phyloP scores from a whole-genome alignment of 306 rosid genomes.

The Cucurbita pepo region DNA sequence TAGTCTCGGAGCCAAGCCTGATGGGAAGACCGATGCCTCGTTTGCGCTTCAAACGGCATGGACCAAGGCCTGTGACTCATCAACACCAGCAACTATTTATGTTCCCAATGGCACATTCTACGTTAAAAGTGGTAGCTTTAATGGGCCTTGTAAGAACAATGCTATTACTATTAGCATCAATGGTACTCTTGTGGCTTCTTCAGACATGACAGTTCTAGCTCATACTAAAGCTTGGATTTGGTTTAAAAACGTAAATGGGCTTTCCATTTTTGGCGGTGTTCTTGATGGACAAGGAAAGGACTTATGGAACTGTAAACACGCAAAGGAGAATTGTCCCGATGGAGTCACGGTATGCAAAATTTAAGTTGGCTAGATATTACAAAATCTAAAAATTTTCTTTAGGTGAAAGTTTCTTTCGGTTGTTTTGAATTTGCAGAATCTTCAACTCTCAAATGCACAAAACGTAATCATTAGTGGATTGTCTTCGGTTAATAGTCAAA shows the following conservation, averaged over 20 bases:
- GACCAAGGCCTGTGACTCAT: slow-evolving; percentile 25
- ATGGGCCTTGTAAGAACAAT: background rate
- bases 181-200: background rate
- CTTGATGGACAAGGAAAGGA: background rate
- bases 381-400: too few species aligned
- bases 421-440: background rate
- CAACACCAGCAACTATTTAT: slow-evolving; percentile 10
- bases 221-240: background rate
- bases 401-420: background rate
- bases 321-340: background rate
- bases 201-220: background rate
- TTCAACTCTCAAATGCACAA: background rate
- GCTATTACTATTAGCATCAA: background rate
- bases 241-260: background rate
- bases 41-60: slow-evolving; percentile 13
- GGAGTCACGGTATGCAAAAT: too few species aligned
- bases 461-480: background rate
- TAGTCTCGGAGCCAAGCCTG: background rate
- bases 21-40: slow-evolving; percentile 2
- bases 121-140: background rate
- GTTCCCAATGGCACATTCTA: slow-evolving; percentile 34
- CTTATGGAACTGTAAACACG: background rate
- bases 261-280: background rate
- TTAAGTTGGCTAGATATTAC: too few species aligned
- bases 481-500: background rate